Evolutionary conservation across 2,329 filamentous ascomycete genomes (phyloP).

Genomic region (Venturiaceae sp.): DNA sequence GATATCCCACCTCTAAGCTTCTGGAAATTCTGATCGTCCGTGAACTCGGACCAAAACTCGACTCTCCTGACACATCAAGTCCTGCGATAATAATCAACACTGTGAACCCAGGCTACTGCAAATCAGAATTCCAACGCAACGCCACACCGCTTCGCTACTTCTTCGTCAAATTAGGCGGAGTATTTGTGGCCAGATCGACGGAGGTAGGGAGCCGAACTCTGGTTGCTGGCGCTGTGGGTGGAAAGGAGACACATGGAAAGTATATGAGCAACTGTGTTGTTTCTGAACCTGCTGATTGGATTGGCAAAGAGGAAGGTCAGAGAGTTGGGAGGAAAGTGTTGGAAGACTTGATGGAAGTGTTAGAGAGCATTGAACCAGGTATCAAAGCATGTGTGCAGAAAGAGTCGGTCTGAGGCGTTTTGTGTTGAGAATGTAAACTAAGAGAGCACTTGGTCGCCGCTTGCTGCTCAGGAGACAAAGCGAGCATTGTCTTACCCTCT

Average conservation of each 20-base stretch:
- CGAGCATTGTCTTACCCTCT: background rate
- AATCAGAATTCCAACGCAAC: slow-evolving; percentile 3
- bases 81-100: slow-evolving; percentile 7
- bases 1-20: slow-evolving; percentile 14
- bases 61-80: background rate
- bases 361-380: slow-evolving; percentile 26
- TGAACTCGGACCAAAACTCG: background rate
- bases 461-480: background rate
- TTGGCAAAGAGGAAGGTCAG: slow-evolving; percentile 25
- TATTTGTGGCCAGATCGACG: slow-evolving; percentile 23
- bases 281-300: slow-evolving; percentile 19
- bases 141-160: background rate
- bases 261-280: slow-evolving; percentile 28
- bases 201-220: slow-evolving; percentile 31
- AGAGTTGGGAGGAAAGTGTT: slow-evolving; percentile 27
- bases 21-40: slow-evolving; percentile 8
- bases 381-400: slow-evolving; percentile 12
- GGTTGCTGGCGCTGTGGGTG: slow-evolving; percentile 26
- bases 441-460: background rate
- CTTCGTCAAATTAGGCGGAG: slow-evolving; percentile 5
- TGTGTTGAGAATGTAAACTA: background rate
- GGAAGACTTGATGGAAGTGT: slow-evolving; percentile 26
- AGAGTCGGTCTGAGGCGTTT: background rate
- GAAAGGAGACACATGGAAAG: slow-evolving; percentile 28
- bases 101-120: slow-evolving; percentile 8